These are phyloP conservation scores for Hypoxylon sp. DNA, from an alignment of 2,329 filamentous ascomycete species.

Conservation along the genomic window DNA sequence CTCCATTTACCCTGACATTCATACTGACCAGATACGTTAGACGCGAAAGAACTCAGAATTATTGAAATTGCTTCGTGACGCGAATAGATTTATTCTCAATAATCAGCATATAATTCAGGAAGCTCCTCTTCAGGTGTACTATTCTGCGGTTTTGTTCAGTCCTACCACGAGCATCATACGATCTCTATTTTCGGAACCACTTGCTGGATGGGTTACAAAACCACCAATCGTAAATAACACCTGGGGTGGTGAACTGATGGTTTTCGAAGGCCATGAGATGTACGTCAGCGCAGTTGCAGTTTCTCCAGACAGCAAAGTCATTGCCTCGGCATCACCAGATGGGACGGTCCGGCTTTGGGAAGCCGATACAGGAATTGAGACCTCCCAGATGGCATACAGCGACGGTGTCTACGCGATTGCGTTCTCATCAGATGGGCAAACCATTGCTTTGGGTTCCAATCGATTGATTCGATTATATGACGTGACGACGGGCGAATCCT, in stretches of 20 bases:
- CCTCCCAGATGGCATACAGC: too few relatives aligned
- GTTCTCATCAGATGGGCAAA: constrained; percentile 14
- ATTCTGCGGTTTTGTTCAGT: constrained; percentile 30
- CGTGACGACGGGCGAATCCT: constrained; percentile 4
- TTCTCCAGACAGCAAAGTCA: constrained; percentile 10
- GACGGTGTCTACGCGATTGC: not conserved
- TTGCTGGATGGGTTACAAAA: constrained; percentile 13
- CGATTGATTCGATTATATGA: constrained; percentile 9
- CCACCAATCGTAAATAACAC: not conserved
- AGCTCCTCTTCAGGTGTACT: constrained; percentile 29
- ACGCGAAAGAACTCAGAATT: not conserved
- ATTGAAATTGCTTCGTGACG: constrained; percentile 14
- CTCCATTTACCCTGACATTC: not conserved
- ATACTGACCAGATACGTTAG: constrained; percentile 2
- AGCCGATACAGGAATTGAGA: constrained; percentile 9
- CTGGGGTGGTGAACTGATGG: constrained; percentile 10
- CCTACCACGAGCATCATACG: constrained; percentile 26
- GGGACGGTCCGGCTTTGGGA: constrained; percentile 2
- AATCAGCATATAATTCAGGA: constrained; percentile 14
- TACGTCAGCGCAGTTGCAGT: not conserved
- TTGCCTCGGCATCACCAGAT: not conserved
- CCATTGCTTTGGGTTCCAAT: not conserved
- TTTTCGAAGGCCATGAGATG: not conserved
- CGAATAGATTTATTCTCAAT: constrained; percentile 6
- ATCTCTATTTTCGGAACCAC: constrained; percentile 9